Percentiles rank a stretch among this genome's conserved stretches.
Evolutionary conservation across 257 asterid genomes (phyloP).

Genomic region (Agastache rugosa): DNA sequence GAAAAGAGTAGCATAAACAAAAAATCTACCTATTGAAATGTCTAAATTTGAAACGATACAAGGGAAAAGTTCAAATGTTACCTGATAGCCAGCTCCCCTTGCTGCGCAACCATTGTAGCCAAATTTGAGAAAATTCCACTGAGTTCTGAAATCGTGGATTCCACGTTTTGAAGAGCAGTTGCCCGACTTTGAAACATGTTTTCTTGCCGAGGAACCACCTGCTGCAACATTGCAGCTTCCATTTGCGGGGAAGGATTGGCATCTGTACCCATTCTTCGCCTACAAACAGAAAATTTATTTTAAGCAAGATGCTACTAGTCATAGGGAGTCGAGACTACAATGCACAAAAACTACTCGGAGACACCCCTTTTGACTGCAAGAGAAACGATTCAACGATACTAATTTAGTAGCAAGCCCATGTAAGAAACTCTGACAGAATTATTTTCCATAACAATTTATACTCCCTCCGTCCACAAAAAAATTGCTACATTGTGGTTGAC

Average conservation of each 20-base stretch:
- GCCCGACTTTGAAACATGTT: conserved; percentile 64
- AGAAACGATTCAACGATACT: neutral
- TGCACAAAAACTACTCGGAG: conserved; percentile 13
- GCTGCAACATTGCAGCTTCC: conserved; percentile 81
- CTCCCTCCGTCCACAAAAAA: too few relatives aligned
- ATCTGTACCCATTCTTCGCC: conserved; percentile 69
- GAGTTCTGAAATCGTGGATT: conserved; percentile 84
- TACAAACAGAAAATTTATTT: conserved; percentile 33
- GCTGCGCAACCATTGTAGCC: conserved; percentile 92
- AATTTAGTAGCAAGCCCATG: neutral
- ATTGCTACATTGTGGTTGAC: too few relatives aligned
- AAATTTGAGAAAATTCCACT: conserved; percentile 84
- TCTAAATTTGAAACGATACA: neutral
- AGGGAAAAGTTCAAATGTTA: conserved; percentile 22
- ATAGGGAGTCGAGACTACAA: neutral
- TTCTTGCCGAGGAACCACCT: conserved; percentile 77
- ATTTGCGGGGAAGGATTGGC: conserved; percentile 52
- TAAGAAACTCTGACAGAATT: neutral
- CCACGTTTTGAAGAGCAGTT: conserved; percentile 85
- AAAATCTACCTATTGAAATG: neutral
- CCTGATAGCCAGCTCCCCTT: conserved; percentile 93
- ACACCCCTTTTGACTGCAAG: conserved; percentile 2
- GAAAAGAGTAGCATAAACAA: neutral
- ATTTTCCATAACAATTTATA: conserved; percentile 26
- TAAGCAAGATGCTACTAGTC: conserved; percentile 5